Percentiles rank a stretch among this genome's conserved stretches.
Conservation (phyloP, 2,329 filamentous ascomycete genomes). For the Uncinocarpus reesii region DNA sequence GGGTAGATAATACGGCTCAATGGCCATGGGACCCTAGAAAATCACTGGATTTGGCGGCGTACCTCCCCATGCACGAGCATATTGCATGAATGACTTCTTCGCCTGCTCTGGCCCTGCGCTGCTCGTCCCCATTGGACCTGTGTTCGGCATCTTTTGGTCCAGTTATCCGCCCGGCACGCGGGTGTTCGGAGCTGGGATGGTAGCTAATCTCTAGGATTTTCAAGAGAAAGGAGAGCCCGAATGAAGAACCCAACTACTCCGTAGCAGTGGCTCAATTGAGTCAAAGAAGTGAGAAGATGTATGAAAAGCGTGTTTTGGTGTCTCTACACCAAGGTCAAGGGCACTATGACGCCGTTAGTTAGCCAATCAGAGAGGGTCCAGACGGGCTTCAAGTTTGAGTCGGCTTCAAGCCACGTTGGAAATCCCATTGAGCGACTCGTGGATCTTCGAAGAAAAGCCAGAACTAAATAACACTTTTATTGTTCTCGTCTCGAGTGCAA, state of each 20-base stretch:
- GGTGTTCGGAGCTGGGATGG: background rate
- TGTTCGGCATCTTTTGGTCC: constrained; percentile 3
- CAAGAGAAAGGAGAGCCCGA: background rate
- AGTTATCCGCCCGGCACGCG: background rate
- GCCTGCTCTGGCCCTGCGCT: constrained; percentile 24
- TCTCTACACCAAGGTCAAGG: too few species aligned
- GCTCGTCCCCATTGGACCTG: background rate
- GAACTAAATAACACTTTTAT: too few species aligned
- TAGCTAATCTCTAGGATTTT: too few species aligned
- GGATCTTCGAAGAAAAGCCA: too few species aligned
- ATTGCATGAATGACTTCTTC: constrained; percentile 32
- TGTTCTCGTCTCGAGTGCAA: too few species aligned
- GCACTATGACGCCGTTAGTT: too few species aligned
- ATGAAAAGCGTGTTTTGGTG: too few species aligned
- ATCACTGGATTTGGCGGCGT: constrained; percentile 14
- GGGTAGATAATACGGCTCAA: background rate
- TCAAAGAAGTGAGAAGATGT: too few species aligned
- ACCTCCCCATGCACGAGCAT: constrained; percentile 37
- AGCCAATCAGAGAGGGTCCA: background rate
- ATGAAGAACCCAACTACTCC: too few species aligned
- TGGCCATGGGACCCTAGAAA: background rate
- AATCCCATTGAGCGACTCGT: background rate
- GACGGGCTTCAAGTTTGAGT: background rate
- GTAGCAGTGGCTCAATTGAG: too few species aligned
- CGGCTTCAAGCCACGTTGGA: background rate